Evolutionary conservation across 805 yeast species (phyloP).

Genomic region (Ogataea naganishii): DNA sequence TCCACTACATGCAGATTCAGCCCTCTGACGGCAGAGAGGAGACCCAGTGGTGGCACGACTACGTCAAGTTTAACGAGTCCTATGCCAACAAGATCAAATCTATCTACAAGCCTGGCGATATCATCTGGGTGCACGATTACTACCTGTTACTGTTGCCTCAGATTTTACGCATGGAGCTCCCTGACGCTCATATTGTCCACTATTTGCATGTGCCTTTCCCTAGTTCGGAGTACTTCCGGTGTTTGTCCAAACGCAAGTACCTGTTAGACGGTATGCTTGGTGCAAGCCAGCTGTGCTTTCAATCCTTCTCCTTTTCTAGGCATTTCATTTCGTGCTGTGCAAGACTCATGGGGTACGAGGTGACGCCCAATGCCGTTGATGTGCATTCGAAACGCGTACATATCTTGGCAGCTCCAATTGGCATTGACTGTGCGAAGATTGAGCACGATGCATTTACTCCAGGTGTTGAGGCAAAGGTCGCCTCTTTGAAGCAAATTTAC

Average conservation of each 20-base stretch:
- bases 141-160: conserved; percentile 77
- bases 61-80: conserved; percentile 84
- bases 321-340: conserved; percentile 90
- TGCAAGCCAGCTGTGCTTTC: conserved; percentile 79
- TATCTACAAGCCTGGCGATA: conserved; percentile 79
- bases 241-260: conserved; percentile 74
- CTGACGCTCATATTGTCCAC: conserved; percentile 66
- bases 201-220: conserved; percentile 93
- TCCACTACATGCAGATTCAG: conserved; percentile 84
- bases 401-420: conserved; percentile 77
- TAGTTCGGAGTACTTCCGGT: conserved; percentile 85
- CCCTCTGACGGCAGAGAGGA: conserved; percentile 63
- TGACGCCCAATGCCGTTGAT: conserved; percentile 43
- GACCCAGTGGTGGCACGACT: conserved; percentile 73
- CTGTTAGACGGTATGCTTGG: conserved; percentile 89
- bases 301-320: conserved; percentile 75
- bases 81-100: conserved; percentile 71
- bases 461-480: conserved; percentile 52
- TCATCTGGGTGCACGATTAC: conserved; percentile 90
- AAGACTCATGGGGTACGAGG: conserved; percentile 78
- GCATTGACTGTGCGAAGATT: conserved; percentile 70
- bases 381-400: conserved; percentile 74
- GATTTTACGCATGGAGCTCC: conserved; percentile 67
- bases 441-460: conserved; percentile 50
- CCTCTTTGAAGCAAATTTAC: conserved; percentile 55